Conservation (phyloP, 1,284 basidiomycete genomes). For the Moesziomyces sp. region DNA sequence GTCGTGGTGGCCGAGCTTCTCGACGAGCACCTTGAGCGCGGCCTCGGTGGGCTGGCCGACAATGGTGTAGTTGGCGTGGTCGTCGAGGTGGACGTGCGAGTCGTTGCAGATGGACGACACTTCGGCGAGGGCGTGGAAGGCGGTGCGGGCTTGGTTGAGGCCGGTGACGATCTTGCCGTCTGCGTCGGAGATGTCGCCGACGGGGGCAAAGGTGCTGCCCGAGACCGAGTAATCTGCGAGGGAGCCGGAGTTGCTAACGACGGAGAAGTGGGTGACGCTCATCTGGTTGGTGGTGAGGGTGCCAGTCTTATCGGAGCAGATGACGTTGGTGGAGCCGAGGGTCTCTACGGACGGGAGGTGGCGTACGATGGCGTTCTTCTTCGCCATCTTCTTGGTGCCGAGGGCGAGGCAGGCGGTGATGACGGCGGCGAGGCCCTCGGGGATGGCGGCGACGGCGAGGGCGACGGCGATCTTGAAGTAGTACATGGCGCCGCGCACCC, state of each 20-base stretch:
- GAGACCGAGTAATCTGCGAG: constrained; percentile 58
- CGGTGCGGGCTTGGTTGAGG: constrained; percentile 57
- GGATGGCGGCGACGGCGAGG: constrained; percentile 67
- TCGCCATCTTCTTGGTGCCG: constrained; percentile 67
- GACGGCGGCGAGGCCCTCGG: constrained; percentile 66
- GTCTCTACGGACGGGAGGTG: constrained; percentile 66
- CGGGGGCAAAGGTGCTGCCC: constrained; percentile 61
- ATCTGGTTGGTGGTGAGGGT: constrained; percentile 68
- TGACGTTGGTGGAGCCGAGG: constrained; percentile 66
- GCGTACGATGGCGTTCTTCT: constrained; percentile 66
- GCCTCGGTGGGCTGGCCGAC: constrained; percentile 91
- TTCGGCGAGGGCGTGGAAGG: constrained; percentile 62
- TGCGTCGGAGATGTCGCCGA: constrained; percentile 49
- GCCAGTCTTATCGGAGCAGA: constrained; percentile 68
- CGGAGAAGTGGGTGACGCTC: constrained; percentile 61
- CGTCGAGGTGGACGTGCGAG: constrained; percentile 67
- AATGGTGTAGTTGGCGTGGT: constrained; percentile 81
- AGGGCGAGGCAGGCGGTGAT: constrained; percentile 67
- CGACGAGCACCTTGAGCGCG: constrained; percentile 74
- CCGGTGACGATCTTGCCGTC: constrained; percentile 31
- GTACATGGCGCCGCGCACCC: constrained; percentile 65
- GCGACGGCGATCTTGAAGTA: constrained; percentile 68
- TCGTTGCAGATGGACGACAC: constrained; percentile 66
- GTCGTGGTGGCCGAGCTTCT: constrained; percentile 77
- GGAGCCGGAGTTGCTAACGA: constrained; percentile 17